Evolutionary conservation across 1,284 basidiomycete genomes (phyloP), one percentile per base, ranked within the genome.

Genomic region (Ceratobasidium sp.): DNA sequence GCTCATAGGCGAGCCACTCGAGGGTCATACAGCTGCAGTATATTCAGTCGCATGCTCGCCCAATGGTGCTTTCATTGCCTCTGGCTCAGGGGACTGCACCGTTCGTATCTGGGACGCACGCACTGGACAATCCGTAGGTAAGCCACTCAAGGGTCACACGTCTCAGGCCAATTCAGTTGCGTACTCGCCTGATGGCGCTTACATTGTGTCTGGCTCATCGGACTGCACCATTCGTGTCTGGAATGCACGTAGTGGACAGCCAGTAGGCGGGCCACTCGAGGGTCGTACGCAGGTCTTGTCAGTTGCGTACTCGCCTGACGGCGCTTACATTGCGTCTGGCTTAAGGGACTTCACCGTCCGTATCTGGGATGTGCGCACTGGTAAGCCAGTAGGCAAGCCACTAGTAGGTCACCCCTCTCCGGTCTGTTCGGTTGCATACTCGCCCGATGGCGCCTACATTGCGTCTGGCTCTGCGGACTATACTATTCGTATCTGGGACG

Each of bases 81-180:
- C 62, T 40, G 71, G 61, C 9, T 54, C 44, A 26, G 20, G n/a
- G 7, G 73, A 78, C 26, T 44, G 38, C 12, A 78, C 42, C 6
- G 48, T 78, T 17, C 59, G 70, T 9, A 6, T 78, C 23, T 78
- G 78, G 78, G 61, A 78, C 46, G 33, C 71, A 10, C 26, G 61
- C n/a, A 69, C 46, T 1, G 69, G 77, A 3, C 42, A 23, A 23
- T 23, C 33, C 7, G n/a, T 74, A 9, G 28, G 28, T 15, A 28
- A 17, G 42, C 26, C 69, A 38, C 33, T 78, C 5, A 42, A 17
- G n/a, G 62, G 70, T 42, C 77, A 78, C 44, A 42, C 40, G 1
- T 23, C 26, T 10, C 1, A 17, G 2, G 77, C 67, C 28, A 33
- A 12, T 52, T 65, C 59, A 1, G 70, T 75, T 3, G 70, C 70